Evolutionary conservation across 2,329 filamentous ascomycete genomes (phyloP), one percentile per base, ranked within the genome.

Genomic region (Exutisphaerella laricina): DNA sequence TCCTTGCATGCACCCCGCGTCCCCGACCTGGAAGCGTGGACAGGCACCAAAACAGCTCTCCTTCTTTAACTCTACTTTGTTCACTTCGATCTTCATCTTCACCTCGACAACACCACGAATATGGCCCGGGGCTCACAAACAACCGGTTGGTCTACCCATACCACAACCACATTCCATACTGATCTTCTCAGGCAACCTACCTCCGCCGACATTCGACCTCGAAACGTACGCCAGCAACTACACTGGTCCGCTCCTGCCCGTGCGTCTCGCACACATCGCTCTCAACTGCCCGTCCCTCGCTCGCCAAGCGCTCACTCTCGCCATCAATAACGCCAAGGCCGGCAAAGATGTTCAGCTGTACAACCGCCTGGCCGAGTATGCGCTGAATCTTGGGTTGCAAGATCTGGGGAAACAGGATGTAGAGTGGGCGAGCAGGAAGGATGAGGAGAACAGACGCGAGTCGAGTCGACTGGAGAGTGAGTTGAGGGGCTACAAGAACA

Each of bases 401-500:
- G 71, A 79, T 1, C 81, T 89, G 49, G 81, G 84, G 2, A 60
- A 66, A 2, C 70, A 73, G 42, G 88, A 97, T 58, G 69, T 73
- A 16, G 69, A 70, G n/a, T 97, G 90, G 90, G 75, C 84, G n/a
- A 75, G 83, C 5, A 72, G 69, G 45, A 83, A 77, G 26, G 78
- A 81, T 16, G 78, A 78, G 49, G 70, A 75, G 39, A 86, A 89
- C 56, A 78, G 78, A 54, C 68, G 70, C 1, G 84, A 94, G 64
- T 82, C 82, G 1, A 73, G 79, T 42, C 78, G 84, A n/a, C 72
- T 97, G 42, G 88, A 96, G 61, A 71, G 77, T 12, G 88, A 97
- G 65, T 72, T 98, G 14, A 89, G 88, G 64, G 84, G 83, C 1
- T 97, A 97, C 66, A 95, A 92, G 68, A 95, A 96, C 62, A 98